phyloP scores from a whole-genome alignment of 2,329 filamentous ascomycete species.

The Leptosphaerulina australis region DNA sequence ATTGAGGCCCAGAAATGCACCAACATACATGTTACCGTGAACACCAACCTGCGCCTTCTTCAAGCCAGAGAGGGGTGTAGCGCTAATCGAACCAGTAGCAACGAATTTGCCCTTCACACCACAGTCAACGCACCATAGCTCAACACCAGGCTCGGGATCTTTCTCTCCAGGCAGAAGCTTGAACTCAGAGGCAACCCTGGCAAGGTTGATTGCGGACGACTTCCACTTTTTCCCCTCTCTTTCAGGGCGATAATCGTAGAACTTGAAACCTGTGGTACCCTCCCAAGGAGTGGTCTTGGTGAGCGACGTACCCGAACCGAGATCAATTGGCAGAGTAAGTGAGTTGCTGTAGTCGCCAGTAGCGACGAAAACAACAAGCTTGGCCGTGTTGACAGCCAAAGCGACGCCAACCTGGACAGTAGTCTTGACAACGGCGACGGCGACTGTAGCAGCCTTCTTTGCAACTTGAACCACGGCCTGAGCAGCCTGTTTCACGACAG shows the following conservation, averaged over 20 bases:
- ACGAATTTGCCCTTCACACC: constrained; percentile 14
- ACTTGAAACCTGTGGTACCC: constrained; percentile 14
- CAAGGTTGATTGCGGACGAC: constrained; percentile 10
- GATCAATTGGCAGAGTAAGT: constrained; percentile 11
- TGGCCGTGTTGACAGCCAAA: constrained; percentile 4
- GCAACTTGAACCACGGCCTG: constrained; percentile 6
- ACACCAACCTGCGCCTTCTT: constrained; percentile 17
- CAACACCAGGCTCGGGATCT: constrained; percentile 12
- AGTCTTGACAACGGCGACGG: constrained; percentile 10
- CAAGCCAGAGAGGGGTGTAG: constrained; percentile 12
- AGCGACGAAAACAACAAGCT: constrained; percentile 3
- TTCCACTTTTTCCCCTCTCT: constrained; percentile 12
- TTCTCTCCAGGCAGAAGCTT: constrained; percentile 13
- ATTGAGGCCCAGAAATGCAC: constrained; percentile 10
- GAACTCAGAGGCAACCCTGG: constrained; percentile 9
- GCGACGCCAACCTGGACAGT: constrained; percentile 10
- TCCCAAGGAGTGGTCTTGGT: constrained; percentile 14
- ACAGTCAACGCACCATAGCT: constrained; percentile 11
- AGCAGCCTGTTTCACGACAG: constrained; percentile 9
- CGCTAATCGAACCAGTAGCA: constrained; percentile 12
- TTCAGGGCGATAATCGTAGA: constrained; percentile 15
- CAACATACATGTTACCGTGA: constrained; percentile 14
- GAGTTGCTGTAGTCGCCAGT: constrained; percentile 15
- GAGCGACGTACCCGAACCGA: constrained; percentile 2
- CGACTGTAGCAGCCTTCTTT: constrained; percentile 7